Percentiles rank a stretch among this genome's conserved stretches.
Evolutionary conservation across 2,329 filamentous ascomycete species (phyloP).

Genomic region (Daldinia eschscholtzii): DNA sequence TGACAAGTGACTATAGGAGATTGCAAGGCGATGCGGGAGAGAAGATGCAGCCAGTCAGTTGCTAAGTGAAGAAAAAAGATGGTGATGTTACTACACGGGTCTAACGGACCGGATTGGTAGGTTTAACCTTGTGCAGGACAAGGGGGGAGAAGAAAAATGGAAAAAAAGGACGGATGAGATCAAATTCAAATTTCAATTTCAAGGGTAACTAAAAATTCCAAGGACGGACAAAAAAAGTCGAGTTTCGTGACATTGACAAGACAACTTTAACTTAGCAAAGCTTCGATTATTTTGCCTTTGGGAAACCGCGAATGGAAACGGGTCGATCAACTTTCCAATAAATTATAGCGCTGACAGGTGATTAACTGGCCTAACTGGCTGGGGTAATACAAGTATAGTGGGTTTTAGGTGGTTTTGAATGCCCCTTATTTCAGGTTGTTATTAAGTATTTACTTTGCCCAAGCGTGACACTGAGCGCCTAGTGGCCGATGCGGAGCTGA

Average conservation of each 20-base stretch:
- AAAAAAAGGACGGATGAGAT: constrained; percentile 12
- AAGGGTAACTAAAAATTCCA: constrained; percentile 11
- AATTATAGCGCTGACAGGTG: neutral
- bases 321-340: constrained; percentile 13
- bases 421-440: constrained; percentile 42
- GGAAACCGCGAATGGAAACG: constrained; percentile 33
- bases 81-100: constrained; percentile 38
- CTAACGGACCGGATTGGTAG: constrained; percentile 32
- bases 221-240: constrained; percentile 23
- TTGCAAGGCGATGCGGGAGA: constrained; percentile 4
- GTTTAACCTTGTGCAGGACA: constrained; percentile 19
- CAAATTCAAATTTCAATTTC: constrained; percentile 12
- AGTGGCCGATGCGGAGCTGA: constrained; percentile 23
- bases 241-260: constrained; percentile 9
- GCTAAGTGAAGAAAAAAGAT: constrained; percentile 27
- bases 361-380: constrained; percentile 14
- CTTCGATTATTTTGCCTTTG: constrained; percentile 25
- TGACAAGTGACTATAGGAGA: constrained; percentile 19
- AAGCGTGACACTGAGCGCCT: constrained; percentile 15
- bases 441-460: constrained; percentile 17
- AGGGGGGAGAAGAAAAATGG: constrained; percentile 2
- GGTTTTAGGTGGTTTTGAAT: constrained; percentile 34
- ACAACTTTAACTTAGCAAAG: constrained; percentile 16
- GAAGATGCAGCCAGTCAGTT: constrained; percentile 8
- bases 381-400: constrained; percentile 19